These are phyloP conservation scores for Colletotrichum coccodes DNA, from an alignment of 2,329 filamentous ascomycete species.

Conservation along the genomic window DNA sequence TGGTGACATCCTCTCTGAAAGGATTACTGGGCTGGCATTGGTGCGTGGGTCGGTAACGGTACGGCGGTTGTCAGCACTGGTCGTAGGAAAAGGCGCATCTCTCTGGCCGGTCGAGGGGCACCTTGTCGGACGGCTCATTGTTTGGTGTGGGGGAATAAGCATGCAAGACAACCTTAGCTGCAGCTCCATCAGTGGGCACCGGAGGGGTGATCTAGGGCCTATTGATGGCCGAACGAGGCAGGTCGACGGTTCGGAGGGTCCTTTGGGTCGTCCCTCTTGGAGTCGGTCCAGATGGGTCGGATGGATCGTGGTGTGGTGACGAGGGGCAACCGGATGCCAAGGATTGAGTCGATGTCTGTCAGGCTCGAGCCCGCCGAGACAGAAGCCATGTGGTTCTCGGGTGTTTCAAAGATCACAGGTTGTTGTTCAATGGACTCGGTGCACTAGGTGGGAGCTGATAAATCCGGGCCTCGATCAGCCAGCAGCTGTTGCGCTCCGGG, in stretches of 20 bases:
- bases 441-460: not conserved
- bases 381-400: no score
- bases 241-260: not conserved
- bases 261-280: not conserved
- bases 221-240: constrained; percentile 18
- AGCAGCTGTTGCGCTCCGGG: not conserved
- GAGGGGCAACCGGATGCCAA: not conserved
- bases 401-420: not conserved
- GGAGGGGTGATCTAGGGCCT: constrained; percentile 5
- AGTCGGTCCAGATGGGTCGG: not conserved
- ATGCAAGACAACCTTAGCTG: constrained; percentile 26
- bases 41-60: not conserved
- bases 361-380: not conserved
- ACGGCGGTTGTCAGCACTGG: not conserved
- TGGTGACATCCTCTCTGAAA: not conserved
- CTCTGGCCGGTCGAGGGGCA: not conserved
- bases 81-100: not conserved
- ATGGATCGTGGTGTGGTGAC: not conserved
- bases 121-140: not conserved
- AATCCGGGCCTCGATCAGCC: not conserved
- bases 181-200: constrained; percentile 24
- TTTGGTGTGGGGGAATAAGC: constrained; percentile 25
- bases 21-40: not conserved
- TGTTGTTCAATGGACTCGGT: not conserved
- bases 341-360: not conserved